Evolutionary conservation across 371 early-diverging fungal species (phyloP).

Genomic region (Mucor sp.): DNA sequence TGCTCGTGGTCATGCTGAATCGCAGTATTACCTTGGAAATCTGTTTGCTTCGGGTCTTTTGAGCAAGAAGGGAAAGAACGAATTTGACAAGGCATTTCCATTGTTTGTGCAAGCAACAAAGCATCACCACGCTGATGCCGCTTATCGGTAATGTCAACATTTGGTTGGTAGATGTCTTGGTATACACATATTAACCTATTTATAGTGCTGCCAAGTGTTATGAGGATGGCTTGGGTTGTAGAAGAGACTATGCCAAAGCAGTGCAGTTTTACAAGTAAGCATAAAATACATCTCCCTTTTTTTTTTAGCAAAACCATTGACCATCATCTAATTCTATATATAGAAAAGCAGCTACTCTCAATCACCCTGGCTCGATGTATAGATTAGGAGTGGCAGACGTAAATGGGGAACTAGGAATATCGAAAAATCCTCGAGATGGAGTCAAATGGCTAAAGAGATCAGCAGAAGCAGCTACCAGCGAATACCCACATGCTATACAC

Average conservation of each 20-base stretch:
- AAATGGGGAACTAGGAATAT: conserved; percentile 70
- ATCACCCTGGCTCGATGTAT: conserved; percentile 78
- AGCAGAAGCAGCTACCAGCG: conserved; percentile 70
- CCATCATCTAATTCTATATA: conserved; percentile 1
- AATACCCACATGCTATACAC: conserved; percentile 82
- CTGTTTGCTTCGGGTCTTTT: conserved; percentile 64
- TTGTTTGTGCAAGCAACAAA: conserved; percentile 71
- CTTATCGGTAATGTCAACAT: conserved; percentile 46
- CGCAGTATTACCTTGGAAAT: conserved; percentile 69
- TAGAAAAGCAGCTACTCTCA: conserved; percentile 73
- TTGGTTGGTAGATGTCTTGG: background rate
- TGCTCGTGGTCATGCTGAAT: conserved; percentile 64
- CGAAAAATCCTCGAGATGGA: conserved; percentile 70
- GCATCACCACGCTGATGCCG: conserved; percentile 70
- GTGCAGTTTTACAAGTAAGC: conserved; percentile 72
- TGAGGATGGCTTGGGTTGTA: conserved; percentile 68
- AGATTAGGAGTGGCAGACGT: conserved; percentile 73
- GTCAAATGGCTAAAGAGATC: conserved; percentile 83
- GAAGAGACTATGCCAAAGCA: conserved; percentile 64
- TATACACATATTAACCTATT: background rate
- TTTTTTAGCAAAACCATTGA: background rate
- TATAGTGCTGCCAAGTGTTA: conserved; percentile 69
- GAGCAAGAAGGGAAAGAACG: conserved; percentile 62
- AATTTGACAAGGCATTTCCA: conserved; percentile 73
- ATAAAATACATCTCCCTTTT: background rate